Base-by-base conservation (phyloP, 768 basidiomycete genomes). In the Russula olivacea region DNA sequence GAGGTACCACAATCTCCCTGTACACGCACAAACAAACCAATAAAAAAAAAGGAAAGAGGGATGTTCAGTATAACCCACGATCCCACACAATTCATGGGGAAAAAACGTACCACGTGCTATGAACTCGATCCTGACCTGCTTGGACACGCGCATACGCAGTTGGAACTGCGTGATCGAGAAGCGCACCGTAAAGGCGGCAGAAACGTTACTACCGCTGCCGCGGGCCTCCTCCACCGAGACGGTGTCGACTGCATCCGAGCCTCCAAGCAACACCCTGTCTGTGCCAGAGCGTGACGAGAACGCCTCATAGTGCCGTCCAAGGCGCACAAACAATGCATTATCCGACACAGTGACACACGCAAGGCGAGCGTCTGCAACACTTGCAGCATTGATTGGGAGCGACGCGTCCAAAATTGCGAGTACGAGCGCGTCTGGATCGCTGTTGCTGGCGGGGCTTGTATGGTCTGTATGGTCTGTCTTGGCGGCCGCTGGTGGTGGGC, bases 311-410 rank as follows among this genome's bases (percentile, higher is more conserved):
- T 76, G 77, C n/a, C 51, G 49, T 1, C 83, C 75, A 21, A 88
- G 74, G 0, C 82, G 78, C 64, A 85, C 83, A 72, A 87, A 87
- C 2, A 87, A 74, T 2, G 71, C 74, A 61, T 87, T 80, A 70
- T 87, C 84, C 1, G 82, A 83, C 6, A 78, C 82, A 30, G 83
- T 73, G 36, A 89, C 74, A 68, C 89, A 91, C 0, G 86, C 88
- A 8, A 81, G 77, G 2, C 86, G 81, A 25, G 89, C 76, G 36
- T 91, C 89, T 3, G 79, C 78, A 7, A 83, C 71, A 0, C 83
- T 84, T n/a, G 65, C 40, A 12, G 67, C 63, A 7, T 72, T 70
- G 3, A 82, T 70, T 10, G 81, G 80, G 0, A 78, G 75, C 0
- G 87, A 81, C 55, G 82, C 77, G 5, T 77, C 76, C 51, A 89